Evolutionary conservation across 2,329 filamentous ascomycete species (phyloP), one percentile per base, ranked within the genome.

Genomic region (Fusarium aywerte): DNA sequence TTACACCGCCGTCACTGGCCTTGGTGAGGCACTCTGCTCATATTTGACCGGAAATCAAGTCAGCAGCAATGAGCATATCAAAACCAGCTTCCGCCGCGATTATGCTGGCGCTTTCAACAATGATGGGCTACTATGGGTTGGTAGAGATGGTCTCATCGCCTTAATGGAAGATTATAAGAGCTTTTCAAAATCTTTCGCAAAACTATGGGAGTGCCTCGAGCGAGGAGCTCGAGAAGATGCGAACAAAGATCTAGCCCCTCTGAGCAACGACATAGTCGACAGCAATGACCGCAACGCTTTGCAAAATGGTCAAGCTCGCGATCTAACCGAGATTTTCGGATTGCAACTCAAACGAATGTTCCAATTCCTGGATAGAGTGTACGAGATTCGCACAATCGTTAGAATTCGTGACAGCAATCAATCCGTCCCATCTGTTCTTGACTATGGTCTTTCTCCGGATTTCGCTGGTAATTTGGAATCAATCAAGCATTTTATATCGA

Each of bases 301-400:
- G 16, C 23, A 49, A 7, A 35, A 45, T 18, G 65, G 60, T 11
- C 54, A 68, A 8, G 51, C 44, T 7, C 35, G 59, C 38, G 73
- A 76, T 40, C 59, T 74, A 10, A 58, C 61, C 25, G 56, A 70
- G 18, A 47, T 71, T 20, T 75, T 75, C 33, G 43, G 60, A 42
- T 58, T 66, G 29, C 55, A 70, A 51, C 65, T 71, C 42, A 39
- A 58, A 39, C 55, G 68, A n/a, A 59, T 65, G 23, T 67, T 73
- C 12, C 40, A 55, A 13, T 58, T 62, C 12, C 47, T 76, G 25
- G 65, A 73, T 52, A 67, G 48, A 8, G 49, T 77, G 15, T 77
- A 77, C 53, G 67, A 75, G 51, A 71, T 75, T 27, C 64, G 69
- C 16, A 58, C 62, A 40, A 71, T 77, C 27, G 65, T 75, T 62